Conservation (phyloP, 345 rosid species). For the Atalantia buxifolia region DNA sequence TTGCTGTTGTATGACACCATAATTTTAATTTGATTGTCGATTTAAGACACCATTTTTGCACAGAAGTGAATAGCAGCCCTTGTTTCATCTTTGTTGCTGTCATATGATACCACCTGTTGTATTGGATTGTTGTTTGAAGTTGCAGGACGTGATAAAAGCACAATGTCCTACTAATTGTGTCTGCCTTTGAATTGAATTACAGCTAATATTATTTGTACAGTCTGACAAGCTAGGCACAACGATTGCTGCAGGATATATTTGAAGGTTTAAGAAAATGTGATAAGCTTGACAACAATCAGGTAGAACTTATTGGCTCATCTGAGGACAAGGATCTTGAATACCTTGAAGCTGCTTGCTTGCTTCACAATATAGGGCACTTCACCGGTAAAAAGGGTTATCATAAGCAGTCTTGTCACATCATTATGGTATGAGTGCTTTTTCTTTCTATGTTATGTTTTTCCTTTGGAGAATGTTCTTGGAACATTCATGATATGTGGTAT, state of each 20-base stretch:
- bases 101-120: background rate
- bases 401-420: conserved; percentile 60
- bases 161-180: background rate
- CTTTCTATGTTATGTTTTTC: background rate
- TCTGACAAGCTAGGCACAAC: background rate
- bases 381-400: conserved; percentile 69
- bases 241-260: conserved; percentile 49
- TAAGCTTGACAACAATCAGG: conserved; percentile 24
- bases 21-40: background rate
- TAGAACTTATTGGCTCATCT: conserved; percentile 23
- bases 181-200: background rate
- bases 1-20: background rate
- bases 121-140: background rate
- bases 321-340: conserved; percentile 59
- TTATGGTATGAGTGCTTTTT: conserved; percentile 40
- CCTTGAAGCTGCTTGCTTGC: conserved; percentile 75
- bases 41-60: background rate
- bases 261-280: conserved; percentile 50
- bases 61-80: background rate
- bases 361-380: conserved; percentile 59
- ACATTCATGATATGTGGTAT: background rate
- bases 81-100: background rate
- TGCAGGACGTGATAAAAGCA: background rate
- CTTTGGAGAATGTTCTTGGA: background rate
- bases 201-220: background rate